These are phyloP conservation scores for Phytophthora citrophthora DNA, from an alignment of 352 stramenopile genomes.

Conservation along the genomic window DNA sequence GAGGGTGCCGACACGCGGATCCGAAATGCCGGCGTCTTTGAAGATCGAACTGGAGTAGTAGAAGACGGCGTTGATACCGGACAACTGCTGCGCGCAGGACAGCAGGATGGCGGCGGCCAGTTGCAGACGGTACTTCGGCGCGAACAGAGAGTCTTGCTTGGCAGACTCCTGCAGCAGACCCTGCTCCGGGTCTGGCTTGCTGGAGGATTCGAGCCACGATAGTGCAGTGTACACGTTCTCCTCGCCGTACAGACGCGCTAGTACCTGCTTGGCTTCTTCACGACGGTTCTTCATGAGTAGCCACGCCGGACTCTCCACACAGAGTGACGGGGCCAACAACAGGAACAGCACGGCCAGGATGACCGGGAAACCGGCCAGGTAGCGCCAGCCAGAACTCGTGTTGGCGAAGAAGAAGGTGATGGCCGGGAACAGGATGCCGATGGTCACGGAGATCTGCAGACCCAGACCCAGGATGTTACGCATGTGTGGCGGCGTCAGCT, in stretches of 20 bases:
- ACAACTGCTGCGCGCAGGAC: constrained; percentile 49
- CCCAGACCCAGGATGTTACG: constrained; percentile 34
- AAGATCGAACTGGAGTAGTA: constrained; percentile 24
- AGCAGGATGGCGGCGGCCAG: constrained; percentile 45
- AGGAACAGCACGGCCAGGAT: constrained; percentile 41
- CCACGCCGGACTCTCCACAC: constrained; percentile 48
- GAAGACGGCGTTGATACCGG: constrained; percentile 50
- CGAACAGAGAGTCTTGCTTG: constrained; percentile 35
- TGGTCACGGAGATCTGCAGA: constrained; percentile 31
- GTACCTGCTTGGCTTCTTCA: constrained; percentile 18
- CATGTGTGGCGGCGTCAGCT: constrained; percentile 20
- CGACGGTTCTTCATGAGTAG: constrained; percentile 15
- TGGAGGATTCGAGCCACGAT: constrained; percentile 24
- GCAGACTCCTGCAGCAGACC: constrained; percentile 11
- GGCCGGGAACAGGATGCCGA: constrained; percentile 28
- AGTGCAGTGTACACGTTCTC: constrained; percentile 33
- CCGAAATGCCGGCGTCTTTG: constrained; percentile 21
- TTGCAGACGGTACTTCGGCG: constrained; percentile 38
- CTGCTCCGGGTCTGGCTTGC: constrained; percentile 23
- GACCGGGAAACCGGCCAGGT: constrained; percentile 42
- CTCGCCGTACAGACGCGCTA: constrained; percentile 32
- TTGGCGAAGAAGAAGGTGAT: constrained; percentile 25
- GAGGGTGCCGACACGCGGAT: constrained; percentile 11
- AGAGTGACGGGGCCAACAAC: constrained; percentile 39
- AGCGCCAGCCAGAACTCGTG: constrained; percentile 17